Evolutionary conservation across 305 asterid species (phyloP).

Genomic region (Fraxinus xanthoxyloides): DNA sequence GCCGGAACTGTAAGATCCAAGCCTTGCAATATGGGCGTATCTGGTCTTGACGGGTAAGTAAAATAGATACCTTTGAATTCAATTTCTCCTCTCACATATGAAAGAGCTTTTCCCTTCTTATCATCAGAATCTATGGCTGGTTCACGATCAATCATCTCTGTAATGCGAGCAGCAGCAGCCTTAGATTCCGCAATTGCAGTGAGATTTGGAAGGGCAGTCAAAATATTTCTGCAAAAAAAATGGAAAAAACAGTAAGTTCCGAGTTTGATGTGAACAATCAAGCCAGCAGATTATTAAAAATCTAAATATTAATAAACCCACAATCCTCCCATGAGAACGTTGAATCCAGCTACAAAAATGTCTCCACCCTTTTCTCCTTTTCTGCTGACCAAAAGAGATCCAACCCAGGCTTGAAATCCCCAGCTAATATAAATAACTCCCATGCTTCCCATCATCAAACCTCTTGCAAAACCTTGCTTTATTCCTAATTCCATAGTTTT

Average conservation of each 20-base stretch:
- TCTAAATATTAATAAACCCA: constrained; percentile 37
- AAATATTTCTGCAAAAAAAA: neutral
- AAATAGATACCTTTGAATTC: constrained; percentile 57
- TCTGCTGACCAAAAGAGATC: constrained; percentile 69
- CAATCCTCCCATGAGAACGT: constrained; percentile 86
- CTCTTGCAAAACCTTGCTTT: constrained; percentile 78
- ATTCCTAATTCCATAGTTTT: constrained; percentile 63
- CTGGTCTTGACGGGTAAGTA: constrained; percentile 74
- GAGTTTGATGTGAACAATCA: neutral
- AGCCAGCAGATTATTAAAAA: neutral
- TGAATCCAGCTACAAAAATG: constrained; percentile 77
- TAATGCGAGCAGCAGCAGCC: constrained; percentile 65
- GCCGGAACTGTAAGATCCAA: constrained; percentile 56
- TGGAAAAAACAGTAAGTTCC: neutral
- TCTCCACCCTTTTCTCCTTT: constrained; percentile 70
- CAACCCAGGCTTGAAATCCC: constrained; percentile 77
- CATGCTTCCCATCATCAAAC: constrained; percentile 80
- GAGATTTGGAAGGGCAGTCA: constrained; percentile 63
- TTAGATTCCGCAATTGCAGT: constrained; percentile 78
- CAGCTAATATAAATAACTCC: too few species aligned
- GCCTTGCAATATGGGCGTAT: constrained; percentile 52
- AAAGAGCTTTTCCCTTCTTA: constrained; percentile 69
- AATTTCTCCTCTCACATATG: constrained; percentile 74
- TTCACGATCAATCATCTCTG: constrained; percentile 68
- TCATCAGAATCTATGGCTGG: constrained; percentile 63